phyloP scores from a whole-genome alignment of 2,329 filamentous ascomycete genomes.

The Pseudocercospora musae region DNA sequence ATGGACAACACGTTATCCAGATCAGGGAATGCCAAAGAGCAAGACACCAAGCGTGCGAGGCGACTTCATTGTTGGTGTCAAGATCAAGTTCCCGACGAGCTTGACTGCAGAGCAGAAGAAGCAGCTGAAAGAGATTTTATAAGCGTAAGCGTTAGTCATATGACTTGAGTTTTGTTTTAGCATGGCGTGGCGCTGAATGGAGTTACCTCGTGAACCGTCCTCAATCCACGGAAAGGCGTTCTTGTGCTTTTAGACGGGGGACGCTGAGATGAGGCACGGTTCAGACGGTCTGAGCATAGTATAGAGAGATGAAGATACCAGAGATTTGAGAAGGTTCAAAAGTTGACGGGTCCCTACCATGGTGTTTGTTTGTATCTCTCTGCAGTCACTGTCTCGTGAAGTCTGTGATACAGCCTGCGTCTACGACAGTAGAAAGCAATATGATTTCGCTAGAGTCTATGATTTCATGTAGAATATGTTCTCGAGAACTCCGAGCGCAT shows the following conservation, averaged over 20 bases:
- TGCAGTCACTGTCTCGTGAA: too few relatives aligned
- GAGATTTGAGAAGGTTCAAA: neutral
- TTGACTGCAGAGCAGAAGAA: slow-evolving; percentile 77
- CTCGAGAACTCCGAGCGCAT: too few relatives aligned
- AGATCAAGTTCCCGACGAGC: slow-evolving; percentile 83
- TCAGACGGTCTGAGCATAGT: neutral
- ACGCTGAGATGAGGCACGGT: neutral
- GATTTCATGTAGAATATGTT: too few relatives aligned
- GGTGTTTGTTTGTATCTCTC: too few relatives aligned
- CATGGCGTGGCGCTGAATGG: slow-evolving; percentile 16
- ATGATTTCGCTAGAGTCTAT: too few relatives aligned
- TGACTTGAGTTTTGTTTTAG: slow-evolving; percentile 4
- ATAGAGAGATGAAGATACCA: neutral
- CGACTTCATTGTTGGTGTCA: slow-evolving; percentile 84
- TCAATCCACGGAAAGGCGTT: neutral
- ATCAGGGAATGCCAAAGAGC: slow-evolving; percentile 88
- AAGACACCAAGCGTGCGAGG: slow-evolving; percentile 84
- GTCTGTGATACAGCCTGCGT: too few relatives aligned
- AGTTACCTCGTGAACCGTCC: neutral
- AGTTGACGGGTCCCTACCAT: neutral
- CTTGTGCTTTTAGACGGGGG: neutral
- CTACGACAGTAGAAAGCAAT: too few relatives aligned
- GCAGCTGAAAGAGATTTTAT: slow-evolving; percentile 74
- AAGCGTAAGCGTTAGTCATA: slow-evolving; percentile 17
- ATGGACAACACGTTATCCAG: slow-evolving; percentile 75